Evolutionary conservation across 306 rosid genomes (phyloP).

Genomic region (Mimosa pudica): DNA sequence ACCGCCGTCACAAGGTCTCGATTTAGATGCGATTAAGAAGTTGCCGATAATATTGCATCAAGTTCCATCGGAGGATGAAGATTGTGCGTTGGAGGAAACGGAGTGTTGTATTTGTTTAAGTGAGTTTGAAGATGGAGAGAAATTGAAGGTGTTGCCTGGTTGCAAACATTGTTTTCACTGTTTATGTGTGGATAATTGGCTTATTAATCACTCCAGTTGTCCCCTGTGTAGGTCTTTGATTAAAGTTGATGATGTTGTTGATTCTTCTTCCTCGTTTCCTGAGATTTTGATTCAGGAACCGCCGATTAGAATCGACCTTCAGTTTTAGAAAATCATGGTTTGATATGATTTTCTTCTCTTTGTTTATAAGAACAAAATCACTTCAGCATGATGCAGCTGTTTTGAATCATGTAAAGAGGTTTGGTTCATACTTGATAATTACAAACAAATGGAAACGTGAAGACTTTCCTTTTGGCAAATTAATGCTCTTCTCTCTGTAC

Average conservation of each 20-base stretch:
- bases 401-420: conserved; percentile 3
- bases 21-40: conserved; percentile 44
- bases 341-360: background rate
- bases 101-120: conserved; percentile 90
- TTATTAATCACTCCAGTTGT: conserved; percentile 65
- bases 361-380: background rate
- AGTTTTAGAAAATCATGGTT: background rate
- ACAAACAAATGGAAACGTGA: background rate
- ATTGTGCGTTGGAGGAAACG: conserved; percentile 30
- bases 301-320: conserved; percentile 31
- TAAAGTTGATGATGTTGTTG: conserved; percentile 20
- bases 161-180: conserved; percentile 77
- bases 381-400: background rate
- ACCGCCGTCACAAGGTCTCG: conserved; percentile 47
- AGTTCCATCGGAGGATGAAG: conserved; percentile 4
- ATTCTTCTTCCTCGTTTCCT: conserved; percentile 34
- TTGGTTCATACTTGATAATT: background rate
- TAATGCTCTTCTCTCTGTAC: too few species aligned
- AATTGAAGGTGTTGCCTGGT: conserved; percentile 67
- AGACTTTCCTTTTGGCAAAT: background rate
- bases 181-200: conserved; percentile 89
- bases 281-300: conserved; percentile 50
- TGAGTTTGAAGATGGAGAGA: conserved; percentile 64
- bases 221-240: conserved; percentile 84
- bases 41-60: conserved; percentile 60